phyloP scores from a whole-genome alignment of 805 yeast species.

The Candida germanica region DNA sequence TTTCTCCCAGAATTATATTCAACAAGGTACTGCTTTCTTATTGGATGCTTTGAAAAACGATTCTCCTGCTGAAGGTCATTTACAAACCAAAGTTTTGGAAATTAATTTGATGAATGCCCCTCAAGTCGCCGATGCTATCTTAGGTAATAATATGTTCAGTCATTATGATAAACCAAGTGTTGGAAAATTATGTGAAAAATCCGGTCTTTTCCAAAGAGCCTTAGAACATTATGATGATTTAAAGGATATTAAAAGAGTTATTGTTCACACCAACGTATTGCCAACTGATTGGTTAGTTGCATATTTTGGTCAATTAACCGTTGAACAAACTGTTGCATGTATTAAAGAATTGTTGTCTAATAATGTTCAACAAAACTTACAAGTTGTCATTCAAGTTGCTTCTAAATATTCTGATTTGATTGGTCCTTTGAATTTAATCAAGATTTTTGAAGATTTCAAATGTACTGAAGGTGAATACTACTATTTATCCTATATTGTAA shows the following conservation, averaged over 20 bases:
- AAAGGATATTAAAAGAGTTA: constrained; percentile 92
- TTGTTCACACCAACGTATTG: constrained; percentile 78
- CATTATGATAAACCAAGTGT: constrained; percentile 93
- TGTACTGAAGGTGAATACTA: constrained; percentile 92
- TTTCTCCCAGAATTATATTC: constrained; percentile 89
- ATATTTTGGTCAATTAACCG: constrained; percentile 90
- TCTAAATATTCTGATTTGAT: constrained; percentile 92
- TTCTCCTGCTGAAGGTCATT: constrained; percentile 89
- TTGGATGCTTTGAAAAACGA: constrained; percentile 94
- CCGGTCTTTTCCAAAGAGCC: constrained; percentile 95
- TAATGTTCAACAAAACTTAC: constrained; percentile 83
- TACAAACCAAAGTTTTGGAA: constrained; percentile 92
- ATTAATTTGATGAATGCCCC: constrained; percentile 94
- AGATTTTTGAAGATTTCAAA: constrained; percentile 89
- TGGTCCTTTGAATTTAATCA: constrained; percentile 81
- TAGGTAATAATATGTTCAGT: constrained; percentile 92
- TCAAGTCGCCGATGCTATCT: constrained; percentile 98
- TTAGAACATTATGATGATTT: constrained; percentile 93
- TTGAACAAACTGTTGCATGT: constrained; percentile 87
- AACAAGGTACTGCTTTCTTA: constrained; percentile 96
- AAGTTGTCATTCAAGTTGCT: constrained; percentile 92
- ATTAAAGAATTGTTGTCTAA: constrained; percentile 77
- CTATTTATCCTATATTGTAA: constrained; percentile 89
- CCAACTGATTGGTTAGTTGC: constrained; percentile 92
- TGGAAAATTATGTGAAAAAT: constrained; percentile 90